A percentile compares a stretch with the other conserved stretches of the same genome.
These are phyloP conservation scores for Colletotrichum cuscutae DNA, from an alignment of 2,329 filamentous ascomycete genomes.

Conservation along the genomic window DNA sequence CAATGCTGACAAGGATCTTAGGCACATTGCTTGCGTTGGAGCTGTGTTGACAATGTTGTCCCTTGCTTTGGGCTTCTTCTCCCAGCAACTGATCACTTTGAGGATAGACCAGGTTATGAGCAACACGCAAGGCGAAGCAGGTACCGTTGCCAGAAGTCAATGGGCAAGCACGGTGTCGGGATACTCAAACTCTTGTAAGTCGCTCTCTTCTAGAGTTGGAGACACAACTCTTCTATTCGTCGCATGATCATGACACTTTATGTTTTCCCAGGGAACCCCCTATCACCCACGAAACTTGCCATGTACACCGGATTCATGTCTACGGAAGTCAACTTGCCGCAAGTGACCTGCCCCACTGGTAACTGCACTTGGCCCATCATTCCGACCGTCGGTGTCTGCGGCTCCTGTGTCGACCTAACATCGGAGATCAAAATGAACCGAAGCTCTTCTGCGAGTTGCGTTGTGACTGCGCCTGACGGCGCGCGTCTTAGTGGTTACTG, in stretches of 20 bases:
- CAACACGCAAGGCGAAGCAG: conserved; percentile 40
- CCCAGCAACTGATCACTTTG: conserved; percentile 47
- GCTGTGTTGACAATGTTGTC: conserved; percentile 47
- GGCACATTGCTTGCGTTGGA: conserved; percentile 48
- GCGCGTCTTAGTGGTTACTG: neutral
- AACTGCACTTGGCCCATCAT: conserved; percentile 49
- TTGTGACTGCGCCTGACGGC: neutral
- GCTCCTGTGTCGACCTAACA: conserved; percentile 39
- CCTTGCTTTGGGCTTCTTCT: conserved; percentile 51
- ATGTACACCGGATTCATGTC: conserved; percentile 50
- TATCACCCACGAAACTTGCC: conserved; percentile 44
- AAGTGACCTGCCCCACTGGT: conserved; percentile 43
- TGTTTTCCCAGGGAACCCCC: neutral
- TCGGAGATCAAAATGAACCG: neutral
- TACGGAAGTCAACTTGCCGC: conserved; percentile 38
- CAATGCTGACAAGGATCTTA: neutral
- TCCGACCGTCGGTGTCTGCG: conserved; percentile 47
- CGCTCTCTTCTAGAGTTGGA: neutral
- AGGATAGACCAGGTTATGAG: conserved; percentile 35
- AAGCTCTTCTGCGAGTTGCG: neutral
- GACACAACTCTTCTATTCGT: neutral
- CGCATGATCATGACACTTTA: neutral
- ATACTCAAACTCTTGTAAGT: neutral
- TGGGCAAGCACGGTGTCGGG: conserved; percentile 6
- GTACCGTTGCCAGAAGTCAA: conserved; percentile 41